Evolutionary conservation across 139 green algal genomes (phyloP).

Genomic region (Deuterostichococcus epilithicus): DNA sequence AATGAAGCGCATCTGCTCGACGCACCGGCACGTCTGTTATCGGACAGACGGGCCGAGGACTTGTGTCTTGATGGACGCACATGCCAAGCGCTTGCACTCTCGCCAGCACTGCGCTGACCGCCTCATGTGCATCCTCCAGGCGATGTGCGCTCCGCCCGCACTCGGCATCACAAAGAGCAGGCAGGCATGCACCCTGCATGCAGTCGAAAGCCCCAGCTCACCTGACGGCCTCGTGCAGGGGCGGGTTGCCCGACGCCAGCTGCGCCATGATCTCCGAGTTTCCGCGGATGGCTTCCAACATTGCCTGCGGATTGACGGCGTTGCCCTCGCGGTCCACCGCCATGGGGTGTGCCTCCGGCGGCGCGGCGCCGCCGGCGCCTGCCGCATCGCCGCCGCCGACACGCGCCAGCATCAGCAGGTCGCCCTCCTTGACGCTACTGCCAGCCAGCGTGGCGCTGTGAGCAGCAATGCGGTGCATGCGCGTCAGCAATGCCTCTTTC

Average conservation of each 20-base stretch:
- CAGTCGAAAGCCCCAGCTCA: slow-evolving; percentile 17
- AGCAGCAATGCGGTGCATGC: background rate
- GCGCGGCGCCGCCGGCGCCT: background rate
- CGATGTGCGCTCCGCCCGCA: too few species aligned
- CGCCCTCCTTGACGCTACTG: slow-evolving; percentile 43
- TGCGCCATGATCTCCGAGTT: slow-evolving; percentile 5
- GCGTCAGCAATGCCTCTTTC: slow-evolving; percentile 1
- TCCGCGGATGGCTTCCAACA: slow-evolving; percentile 4
- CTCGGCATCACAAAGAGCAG: too few species aligned
- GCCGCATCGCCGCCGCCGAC: background rate
- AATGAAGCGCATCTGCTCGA: too few species aligned
- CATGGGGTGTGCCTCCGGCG: background rate
- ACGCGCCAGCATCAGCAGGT: slow-evolving; percentile 59
- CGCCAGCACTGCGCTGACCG: too few species aligned
- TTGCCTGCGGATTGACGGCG: slow-evolving; percentile 3
- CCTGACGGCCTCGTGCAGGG: slow-evolving; percentile 10
- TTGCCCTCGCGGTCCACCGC: slow-evolving; percentile 3
- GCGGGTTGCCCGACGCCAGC: slow-evolving; percentile 12
- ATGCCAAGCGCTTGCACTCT: too few species aligned
- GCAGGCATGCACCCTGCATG: too few species aligned
- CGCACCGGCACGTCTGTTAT: too few species aligned
- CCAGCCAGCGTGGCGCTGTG: slow-evolving; percentile 41
- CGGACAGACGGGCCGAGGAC: too few species aligned
- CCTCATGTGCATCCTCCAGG: too few species aligned
- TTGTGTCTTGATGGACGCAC: too few species aligned